Percentiles rank a stretch among this genome's conserved stretches.
Conservation (phyloP, 2,329 filamentous ascomycete species). For the Colletotrichum paranaense region DNA sequence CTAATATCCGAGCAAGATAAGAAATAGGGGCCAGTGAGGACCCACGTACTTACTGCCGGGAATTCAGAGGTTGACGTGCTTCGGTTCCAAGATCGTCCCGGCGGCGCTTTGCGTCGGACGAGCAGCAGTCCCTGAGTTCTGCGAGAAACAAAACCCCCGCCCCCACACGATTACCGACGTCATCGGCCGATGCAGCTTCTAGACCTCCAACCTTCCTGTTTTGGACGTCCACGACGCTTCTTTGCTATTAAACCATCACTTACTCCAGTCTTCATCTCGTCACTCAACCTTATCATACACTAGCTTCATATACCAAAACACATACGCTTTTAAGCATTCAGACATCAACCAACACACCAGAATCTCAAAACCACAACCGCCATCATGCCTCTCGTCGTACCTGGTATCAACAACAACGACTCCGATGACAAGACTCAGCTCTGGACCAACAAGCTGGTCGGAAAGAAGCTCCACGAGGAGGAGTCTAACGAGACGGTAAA, state of each 20-base stretch:
- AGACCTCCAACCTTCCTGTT: slow-evolving; percentile 6
- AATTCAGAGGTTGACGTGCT: neutral
- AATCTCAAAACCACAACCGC: neutral
- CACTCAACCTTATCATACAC: too few species aligned
- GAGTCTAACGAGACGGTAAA: slow-evolving; percentile 65
- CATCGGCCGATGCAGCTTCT: slow-evolving; percentile 22
- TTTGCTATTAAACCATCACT: slow-evolving; percentile 10
- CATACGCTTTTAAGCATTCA: too few species aligned
- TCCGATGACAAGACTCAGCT: slow-evolving; percentile 61
- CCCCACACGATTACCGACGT: slow-evolving; percentile 32
- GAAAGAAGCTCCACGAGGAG: slow-evolving; percentile 69
- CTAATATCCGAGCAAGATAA: neutral
- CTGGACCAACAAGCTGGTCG: slow-evolving; percentile 72
- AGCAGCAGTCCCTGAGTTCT: neutral
- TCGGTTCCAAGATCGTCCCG: neutral
- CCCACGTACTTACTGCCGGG: neutral
- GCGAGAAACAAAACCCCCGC: slow-evolving; percentile 19
- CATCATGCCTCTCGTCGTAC: slow-evolving; percentile 75
- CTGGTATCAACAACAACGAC: slow-evolving; percentile 63
- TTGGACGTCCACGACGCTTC: neutral
- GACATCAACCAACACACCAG: neutral
- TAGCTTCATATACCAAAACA: too few species aligned
- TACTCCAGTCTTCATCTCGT: neutral
- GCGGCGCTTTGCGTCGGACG: slow-evolving; percentile 8
- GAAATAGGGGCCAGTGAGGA: neutral